Base-by-base conservation (phyloP, 352 stramenopile genomes). In the Aphanomyces cochlioides region DNA sequence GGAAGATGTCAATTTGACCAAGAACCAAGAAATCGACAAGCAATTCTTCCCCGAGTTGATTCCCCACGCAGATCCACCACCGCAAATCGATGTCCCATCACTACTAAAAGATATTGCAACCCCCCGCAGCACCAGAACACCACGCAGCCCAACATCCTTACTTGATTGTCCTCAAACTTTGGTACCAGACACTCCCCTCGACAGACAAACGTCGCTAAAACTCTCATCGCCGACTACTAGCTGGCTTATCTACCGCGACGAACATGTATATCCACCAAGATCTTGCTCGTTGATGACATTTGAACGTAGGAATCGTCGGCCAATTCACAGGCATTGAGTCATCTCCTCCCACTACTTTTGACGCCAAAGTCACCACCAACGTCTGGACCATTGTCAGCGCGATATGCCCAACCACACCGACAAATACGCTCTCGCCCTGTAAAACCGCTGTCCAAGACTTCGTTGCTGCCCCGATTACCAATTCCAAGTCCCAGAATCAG, bases 171-270 rank as follows among this genome's bases (percentile, higher is more conserved):
- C 54, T 7, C 54, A 37, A 37, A 61, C 54, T 28, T 41, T 61
- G 7, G 1, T 37, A 10, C 54, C 54, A 37, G 36, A 61, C 54
- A 61, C 54, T 12, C 34, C 54, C 39, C 19, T 21, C 1, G 28
- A 61, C n/a, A 28, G 54, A 13, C 54, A 37, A 12, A 37, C 39
- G 21, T 37, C 54, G 21, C 7, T 61, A 10, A 61, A 40, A 17
- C 6, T 45, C 12, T 37, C 19, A n/a, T 50, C 57, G 15, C 64
- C 64, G 19, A 54, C 61, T 12, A 47, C 53, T 6, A 37, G 40
- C 15, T 70, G 64, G 64, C 54, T 70, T 19, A 53, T 70, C 36
- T 70, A 63, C 48, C 64, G 64, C 1, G 36, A 67, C 37, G 21
- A 58, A 15, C 47, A 15, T 15, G 8, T 61, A 38, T 7, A 64